phyloP scores from a whole-genome alignment of 768 basidiomycete genomes.

The Pisolithus microcarpus region DNA sequence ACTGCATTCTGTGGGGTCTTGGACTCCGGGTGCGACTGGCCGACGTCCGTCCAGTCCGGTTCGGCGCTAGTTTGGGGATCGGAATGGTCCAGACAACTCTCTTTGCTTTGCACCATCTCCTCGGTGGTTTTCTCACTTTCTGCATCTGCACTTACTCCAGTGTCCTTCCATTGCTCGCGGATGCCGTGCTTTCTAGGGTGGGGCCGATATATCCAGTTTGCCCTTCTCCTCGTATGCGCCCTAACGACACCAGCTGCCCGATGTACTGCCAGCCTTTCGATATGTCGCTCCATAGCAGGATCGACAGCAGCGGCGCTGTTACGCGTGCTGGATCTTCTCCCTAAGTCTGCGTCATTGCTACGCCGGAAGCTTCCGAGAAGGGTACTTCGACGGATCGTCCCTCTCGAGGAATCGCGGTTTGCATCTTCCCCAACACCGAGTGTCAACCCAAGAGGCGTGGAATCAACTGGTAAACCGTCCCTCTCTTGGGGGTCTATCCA shows the following conservation, averaged over 20 bases:
- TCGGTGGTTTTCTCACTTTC: not conserved
- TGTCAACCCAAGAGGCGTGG: conserved; percentile 16
- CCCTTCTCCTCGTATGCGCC: conserved; percentile 34
- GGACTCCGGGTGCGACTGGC: not conserved
- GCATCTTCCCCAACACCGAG: not conserved
- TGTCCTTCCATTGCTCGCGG: not conserved
- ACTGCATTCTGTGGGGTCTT: not conserved
- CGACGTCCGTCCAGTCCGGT: not conserved
- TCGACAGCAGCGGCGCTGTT: conserved; percentile 1
- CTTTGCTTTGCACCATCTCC: not conserved
- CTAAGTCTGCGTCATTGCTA: conserved; percentile 13
- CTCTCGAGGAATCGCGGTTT: not conserved
- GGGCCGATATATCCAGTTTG: conserved; percentile 13
- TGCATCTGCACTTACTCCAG: not conserved
- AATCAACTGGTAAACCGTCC: conserved; percentile 49
- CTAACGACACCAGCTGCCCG: conserved; percentile 39
- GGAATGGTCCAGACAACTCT: not conserved
- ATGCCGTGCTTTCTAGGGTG: not conserved
- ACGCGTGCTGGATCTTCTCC: not conserved
- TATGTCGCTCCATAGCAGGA: conserved; percentile 11
- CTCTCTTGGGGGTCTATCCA: conserved; percentile 60
- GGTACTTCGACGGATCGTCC: not conserved
- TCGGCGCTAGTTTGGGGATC: not conserved
- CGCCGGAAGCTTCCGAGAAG: conserved; percentile 1
- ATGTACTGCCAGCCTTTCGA: conserved; percentile 25